phyloP scores from a whole-genome alignment of 306 rosid genomes.

The Cucurbita argyrosperma region DNA sequence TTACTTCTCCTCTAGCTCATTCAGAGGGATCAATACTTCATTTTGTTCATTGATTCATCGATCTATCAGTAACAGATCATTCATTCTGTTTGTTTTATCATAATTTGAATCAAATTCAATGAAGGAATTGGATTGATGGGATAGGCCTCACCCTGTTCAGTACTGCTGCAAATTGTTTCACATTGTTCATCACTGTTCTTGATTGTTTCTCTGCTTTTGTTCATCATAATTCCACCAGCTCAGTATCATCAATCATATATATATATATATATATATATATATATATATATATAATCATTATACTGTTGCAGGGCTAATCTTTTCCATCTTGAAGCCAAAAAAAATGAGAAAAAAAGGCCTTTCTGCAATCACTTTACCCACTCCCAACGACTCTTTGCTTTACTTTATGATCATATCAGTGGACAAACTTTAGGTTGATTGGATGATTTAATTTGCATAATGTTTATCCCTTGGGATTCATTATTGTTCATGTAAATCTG shows the following conservation, averaged over 20 bases:
- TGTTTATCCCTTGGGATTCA: neutral
- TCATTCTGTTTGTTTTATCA: neutral
- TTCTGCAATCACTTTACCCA: conserved; percentile 3
- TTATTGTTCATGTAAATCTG: neutral
- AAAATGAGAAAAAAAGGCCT: neutral
- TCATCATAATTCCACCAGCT: neutral
- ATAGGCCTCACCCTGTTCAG: neutral
- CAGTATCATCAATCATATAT: neutral
- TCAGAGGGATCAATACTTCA: neutral
- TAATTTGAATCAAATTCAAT: neutral
- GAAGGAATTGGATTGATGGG: neutral
- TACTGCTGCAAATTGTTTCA: neutral
- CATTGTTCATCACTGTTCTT: neutral
- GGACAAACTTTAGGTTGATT: neutral
- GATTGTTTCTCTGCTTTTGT: neutral
- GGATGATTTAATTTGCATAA: neutral
- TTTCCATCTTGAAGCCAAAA: neutral
- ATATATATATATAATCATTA: neutral
- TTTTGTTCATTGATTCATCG: neutral
- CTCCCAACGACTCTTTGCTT: conserved; percentile 5
- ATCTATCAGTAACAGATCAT: neutral
- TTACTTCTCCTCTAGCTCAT: neutral
- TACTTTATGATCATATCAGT: neutral
- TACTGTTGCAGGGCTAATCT: neutral
- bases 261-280: neutral